Evolutionary conservation across 345 rosid species (phyloP), one percentile per base, ranked within the genome.

Genomic region (Iberis pinnata): DNA sequence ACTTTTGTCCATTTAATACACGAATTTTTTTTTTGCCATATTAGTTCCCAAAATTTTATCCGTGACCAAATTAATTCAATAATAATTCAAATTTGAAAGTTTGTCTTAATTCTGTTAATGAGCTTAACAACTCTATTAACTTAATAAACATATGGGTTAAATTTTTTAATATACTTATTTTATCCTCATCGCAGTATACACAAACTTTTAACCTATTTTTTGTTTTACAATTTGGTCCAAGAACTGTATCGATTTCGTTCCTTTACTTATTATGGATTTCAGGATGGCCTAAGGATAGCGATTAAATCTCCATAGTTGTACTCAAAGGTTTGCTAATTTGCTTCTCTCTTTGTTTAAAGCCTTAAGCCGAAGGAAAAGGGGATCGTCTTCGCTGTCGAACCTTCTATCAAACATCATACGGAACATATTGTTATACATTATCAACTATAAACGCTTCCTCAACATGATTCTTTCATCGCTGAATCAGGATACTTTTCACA

Each of bases 391-490:
- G 26, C 95, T 83, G 51, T 85, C 95, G 37, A 92, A 92, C 45
- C 98, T 72, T 43, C 83, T 58, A n/a, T 92, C 98, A 18, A 89
- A 89, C 97, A 92, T 92, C 48, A 88, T 85, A 51, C 95, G 69
- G 65, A 76, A 92, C 95, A 92, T 81, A 65, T 92, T 92, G 54
- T 92, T 92, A 64, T 92, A 92, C 99, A 92, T 92, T 97, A 92
- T 72, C 32, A 88, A 72, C 63, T 92, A 97, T 67, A 92, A 59
- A 12, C 97, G 60, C 60, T 69, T 70, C 60, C 99, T 70, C 52
- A 93, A 60, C 13, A 93, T 94, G 20, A 87, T 79, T 18, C 97
- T 80, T 45, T 63, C 1, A 82, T 81, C n/a, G 94, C 82, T 0
- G 98, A 68, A 16, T 78, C 87, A 0, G 87, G 89, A 31, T 72